phyloP scores from a whole-genome alignment of 225 moss, liverwort and hornwort species.

The Thuidium tamariscinum region DNA sequence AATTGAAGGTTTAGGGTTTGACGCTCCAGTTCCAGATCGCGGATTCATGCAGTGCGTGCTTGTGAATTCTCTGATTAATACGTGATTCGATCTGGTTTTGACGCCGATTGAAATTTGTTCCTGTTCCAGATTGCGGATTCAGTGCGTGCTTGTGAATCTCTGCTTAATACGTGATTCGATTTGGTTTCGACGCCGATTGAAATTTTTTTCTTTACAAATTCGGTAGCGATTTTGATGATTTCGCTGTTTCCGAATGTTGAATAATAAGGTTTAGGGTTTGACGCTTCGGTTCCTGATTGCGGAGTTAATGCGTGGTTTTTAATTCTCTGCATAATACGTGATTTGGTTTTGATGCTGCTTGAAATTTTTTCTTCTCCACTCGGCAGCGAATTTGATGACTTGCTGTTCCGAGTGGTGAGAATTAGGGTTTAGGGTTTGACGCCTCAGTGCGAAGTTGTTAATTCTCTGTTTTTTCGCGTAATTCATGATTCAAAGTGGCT shows the following conservation, averaged over 20 bases:
- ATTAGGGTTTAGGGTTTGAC: slow-evolving; percentile 9
- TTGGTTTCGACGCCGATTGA: neutral
- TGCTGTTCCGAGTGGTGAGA: neutral
- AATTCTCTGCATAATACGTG: neutral
- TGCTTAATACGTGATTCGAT: neutral
- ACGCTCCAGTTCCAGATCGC: neutral
- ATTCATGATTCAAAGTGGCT: neutral
- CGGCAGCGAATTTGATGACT: neutral
- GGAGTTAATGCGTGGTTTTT: neutral
- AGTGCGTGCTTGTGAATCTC: neutral
- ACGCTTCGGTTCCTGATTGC: neutral
- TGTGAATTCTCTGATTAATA: neutral
- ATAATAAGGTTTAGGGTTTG: neutral
- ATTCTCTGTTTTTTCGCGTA: neutral
- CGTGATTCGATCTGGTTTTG: neutral
- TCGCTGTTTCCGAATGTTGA: neutral
- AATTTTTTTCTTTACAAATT: neutral
- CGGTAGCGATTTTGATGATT: neutral
- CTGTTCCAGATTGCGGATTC: neutral
- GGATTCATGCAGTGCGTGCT: neutral
- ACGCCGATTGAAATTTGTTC: neutral
- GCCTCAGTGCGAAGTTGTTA: neutral
- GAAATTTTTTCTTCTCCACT: neutral
- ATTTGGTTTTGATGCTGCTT: neutral
- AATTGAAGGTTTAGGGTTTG: neutral